Conservation (phyloP, 352 stramenopile species). For the Phytophthora tentaculata region DNA sequence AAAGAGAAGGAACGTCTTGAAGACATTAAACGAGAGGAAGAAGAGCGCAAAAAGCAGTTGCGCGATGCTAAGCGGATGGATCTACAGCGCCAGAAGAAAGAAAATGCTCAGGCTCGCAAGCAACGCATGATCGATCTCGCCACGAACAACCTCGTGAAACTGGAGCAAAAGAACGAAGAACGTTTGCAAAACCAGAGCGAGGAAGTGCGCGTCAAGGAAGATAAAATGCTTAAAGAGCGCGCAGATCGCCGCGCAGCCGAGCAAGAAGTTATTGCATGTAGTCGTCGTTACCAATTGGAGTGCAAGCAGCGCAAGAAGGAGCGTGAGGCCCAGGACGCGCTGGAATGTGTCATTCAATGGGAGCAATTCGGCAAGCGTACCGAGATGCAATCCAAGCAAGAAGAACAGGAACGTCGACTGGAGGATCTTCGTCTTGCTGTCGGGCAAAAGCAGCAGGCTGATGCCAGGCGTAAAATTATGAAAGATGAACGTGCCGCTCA, state of each 20-base stretch:
- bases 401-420: constrained; percentile 66
- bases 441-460: constrained; percentile 76
- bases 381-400: constrained; percentile 62
- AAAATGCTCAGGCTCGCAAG: constrained; percentile 64
- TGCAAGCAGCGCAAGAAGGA: constrained; percentile 52
- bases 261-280: constrained; percentile 65
- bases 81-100: constrained; percentile 65
- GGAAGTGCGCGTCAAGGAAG: constrained; percentile 78
- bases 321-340: constrained; percentile 43
- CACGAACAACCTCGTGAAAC: constrained; percentile 71
- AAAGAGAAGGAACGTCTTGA: constrained; percentile 68
- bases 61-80: constrained; percentile 69
- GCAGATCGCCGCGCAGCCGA: constrained; percentile 70
- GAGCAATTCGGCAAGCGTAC: constrained; percentile 67
- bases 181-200: constrained; percentile 71
- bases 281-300: constrained; percentile 64
- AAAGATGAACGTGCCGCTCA: constrained; percentile 46
- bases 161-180: constrained; percentile 67
- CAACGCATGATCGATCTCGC: constrained; percentile 88
- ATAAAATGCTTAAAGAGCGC: constrained; percentile 60
- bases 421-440: constrained; percentile 70
- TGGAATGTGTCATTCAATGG: constrained; percentile 67
- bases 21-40: constrained; percentile 73
- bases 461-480: constrained; percentile 62
- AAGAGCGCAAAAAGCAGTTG: constrained; percentile 73